Evolutionary conservation across 164 flowering plant species (phyloP), one percentile per base, ranked within the genome.

Genomic region (Nymphaea colorata): DNA sequence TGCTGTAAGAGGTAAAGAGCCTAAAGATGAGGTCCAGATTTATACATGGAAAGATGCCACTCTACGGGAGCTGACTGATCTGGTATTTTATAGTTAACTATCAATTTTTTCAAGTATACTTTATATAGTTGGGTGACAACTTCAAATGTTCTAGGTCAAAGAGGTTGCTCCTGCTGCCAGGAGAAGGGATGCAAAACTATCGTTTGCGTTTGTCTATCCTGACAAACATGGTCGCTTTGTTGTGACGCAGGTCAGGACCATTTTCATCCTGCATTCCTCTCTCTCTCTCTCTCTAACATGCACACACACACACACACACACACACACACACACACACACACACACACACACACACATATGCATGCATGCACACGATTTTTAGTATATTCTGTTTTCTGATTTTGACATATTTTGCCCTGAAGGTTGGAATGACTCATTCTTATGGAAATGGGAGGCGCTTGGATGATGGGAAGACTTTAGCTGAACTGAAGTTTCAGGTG

Each of bases 1-100:
- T 81, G 86, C 87, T 16, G 83, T 82, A 59, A 88, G 96, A 76
- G 99, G 98, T 67, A 87, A 94, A 80, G 96, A 91, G 70, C 98
- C 99, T 45, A 90, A 86, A 77, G 90, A 88, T 65, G 99, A 95
- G 79, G 97, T 95, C 76, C 98, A 95, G 70, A 95, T 95, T 44
- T 95, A 94, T 74, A 92, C 99, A 63, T 94, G 99, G 99, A 88
- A 86, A 73, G 99, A 95, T 84, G 99, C 99, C 41, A 95, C 93
- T 4, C 90, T 95, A 42, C 92, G 96, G 6, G 99, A 95, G 77
- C 69, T 95, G 67, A 90, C 98, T 66, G 99, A 92, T 81, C 84
- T 92, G 76, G 97, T 93, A 41, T 6, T 14, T 42, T 73, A 62
- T 17, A 59, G 4, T 16, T 61, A 44, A 67, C 41, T 43, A 43